Evolutionary conservation across 371 early-diverging fungal species (phyloP).

Genomic region (Chytridium lagenaria): DNA sequence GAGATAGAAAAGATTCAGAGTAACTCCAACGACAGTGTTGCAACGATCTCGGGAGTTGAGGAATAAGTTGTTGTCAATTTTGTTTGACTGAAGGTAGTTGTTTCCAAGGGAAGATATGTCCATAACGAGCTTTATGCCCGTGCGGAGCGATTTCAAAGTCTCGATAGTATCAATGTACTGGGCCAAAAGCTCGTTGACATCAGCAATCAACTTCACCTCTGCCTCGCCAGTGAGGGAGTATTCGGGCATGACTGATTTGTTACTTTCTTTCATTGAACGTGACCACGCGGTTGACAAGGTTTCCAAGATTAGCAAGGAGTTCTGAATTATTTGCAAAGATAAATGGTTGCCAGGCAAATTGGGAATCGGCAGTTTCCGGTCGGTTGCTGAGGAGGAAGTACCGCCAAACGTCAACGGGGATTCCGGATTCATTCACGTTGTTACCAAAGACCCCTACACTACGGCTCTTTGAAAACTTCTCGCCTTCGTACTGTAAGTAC

Average conservation of each 20-base stretch:
- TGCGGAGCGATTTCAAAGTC: slow-evolving; percentile 77
- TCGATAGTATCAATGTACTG: slow-evolving; percentile 86
- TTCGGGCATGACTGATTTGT: slow-evolving; percentile 76
- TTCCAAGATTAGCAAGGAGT: slow-evolving; percentile 97
- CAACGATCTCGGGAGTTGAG: slow-evolving; percentile 76
- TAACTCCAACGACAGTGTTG: slow-evolving; percentile 83
- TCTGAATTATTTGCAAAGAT: slow-evolving; percentile 94
- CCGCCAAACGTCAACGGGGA: slow-evolving; percentile 96
- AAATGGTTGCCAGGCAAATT: slow-evolving; percentile 97
- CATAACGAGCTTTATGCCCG: slow-evolving; percentile 88
- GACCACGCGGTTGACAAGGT: slow-evolving; percentile 98
- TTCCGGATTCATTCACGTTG: slow-evolving; percentile 91
- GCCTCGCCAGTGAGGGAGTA: slow-evolving; percentile 56
- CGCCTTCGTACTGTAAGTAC: slow-evolving; percentile 98
- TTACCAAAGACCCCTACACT: slow-evolving; percentile 99
- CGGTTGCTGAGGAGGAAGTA: slow-evolving; percentile 97
- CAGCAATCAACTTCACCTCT: slow-evolving; percentile 74
- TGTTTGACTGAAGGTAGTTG: slow-evolving; percentile 92
- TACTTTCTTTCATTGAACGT: slow-evolving; percentile 92
- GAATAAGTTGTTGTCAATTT: slow-evolving; percentile 87
- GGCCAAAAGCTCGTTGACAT: slow-evolving; percentile 79
- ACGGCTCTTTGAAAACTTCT: slow-evolving; percentile 98
- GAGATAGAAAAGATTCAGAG: slow-evolving; percentile 88
- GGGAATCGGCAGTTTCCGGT: slow-evolving; percentile 97
- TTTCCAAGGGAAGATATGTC: slow-evolving; percentile 96